Percentiles rank a stretch among this genome's conserved stretches.
Conservation (phyloP, 2,329 filamentous ascomycete genomes). For the Colletotrichum spinosum region DNA sequence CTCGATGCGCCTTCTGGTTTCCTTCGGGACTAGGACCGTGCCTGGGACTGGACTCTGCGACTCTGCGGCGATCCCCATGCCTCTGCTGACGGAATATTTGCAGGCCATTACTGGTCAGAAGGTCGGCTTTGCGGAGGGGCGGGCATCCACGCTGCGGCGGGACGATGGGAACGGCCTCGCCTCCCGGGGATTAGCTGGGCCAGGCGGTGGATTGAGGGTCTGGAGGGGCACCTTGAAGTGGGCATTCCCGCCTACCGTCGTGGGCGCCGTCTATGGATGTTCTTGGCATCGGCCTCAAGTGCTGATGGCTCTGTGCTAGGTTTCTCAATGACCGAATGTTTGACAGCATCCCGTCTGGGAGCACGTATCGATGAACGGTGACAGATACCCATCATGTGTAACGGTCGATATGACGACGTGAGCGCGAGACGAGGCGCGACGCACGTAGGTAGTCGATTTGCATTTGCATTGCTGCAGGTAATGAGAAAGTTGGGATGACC, state of each 20-base stretch:
- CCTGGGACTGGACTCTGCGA: background rate
- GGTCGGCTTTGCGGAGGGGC: constrained; percentile 10
- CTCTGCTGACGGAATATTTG: constrained; percentile 26
- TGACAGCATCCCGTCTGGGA: no score
- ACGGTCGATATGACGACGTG: constrained; percentile 4
- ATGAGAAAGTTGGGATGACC: constrained; percentile 28
- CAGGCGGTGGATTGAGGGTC: background rate
- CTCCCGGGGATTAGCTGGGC: constrained; percentile 22
- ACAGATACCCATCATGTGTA: background rate
- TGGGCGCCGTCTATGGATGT: constrained; percentile 7
- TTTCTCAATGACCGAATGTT: no score
- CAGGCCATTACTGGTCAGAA: constrained; percentile 19
- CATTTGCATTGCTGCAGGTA: constrained; percentile 18
- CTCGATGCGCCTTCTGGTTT: background rate
- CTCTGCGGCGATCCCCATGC: constrained; percentile 20
- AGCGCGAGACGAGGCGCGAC: constrained; percentile 29
- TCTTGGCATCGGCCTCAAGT: constrained; percentile 10
- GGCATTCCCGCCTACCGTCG: constrained; percentile 26
- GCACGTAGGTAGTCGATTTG: constrained; percentile 6
- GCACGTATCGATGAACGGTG: background rate
- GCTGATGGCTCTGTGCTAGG: no score
- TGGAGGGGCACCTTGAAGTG: constrained; percentile 9
- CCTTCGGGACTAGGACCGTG: background rate
- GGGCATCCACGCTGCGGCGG: constrained; percentile 10
- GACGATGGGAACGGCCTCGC: constrained; percentile 19